These are phyloP conservation scores for Pythium apleroticum DNA, from an alignment of 352 stramenopile species.

Conservation along the genomic window DNA sequence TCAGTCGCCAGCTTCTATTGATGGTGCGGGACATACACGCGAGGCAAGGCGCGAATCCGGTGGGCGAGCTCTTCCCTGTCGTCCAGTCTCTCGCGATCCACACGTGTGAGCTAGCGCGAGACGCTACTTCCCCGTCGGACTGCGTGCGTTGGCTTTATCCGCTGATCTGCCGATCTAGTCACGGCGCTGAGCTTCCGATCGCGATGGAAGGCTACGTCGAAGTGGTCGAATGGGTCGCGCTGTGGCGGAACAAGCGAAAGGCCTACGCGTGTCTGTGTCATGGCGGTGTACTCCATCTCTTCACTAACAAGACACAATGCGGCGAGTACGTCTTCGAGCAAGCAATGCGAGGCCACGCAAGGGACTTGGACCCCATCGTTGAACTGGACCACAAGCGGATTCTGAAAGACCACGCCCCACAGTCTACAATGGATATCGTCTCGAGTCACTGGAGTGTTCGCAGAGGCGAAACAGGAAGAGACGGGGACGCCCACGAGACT, in stretches of 20 bases:
- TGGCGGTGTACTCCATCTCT: constrained; percentile 56
- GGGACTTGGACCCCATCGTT: not conserved
- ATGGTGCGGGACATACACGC: constrained; percentile 12
- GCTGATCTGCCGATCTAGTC: constrained; percentile 19
- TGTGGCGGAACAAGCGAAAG: constrained; percentile 61
- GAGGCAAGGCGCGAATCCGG: constrained; percentile 5
- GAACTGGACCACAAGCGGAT: constrained; percentile 40
- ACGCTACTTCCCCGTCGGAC: not conserved
- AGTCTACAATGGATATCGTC: constrained; percentile 45
- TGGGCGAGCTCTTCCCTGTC: constrained; percentile 10
- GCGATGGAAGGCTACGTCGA: constrained; percentile 53
- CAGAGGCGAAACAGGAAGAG: constrained; percentile 28
- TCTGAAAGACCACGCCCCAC: constrained; percentile 43
- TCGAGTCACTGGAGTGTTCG: constrained; percentile 49
- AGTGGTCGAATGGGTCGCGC: constrained; percentile 55
- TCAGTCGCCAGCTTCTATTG: constrained; percentile 12
- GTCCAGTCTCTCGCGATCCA: constrained; percentile 13
- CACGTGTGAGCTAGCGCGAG: constrained; percentile 11
- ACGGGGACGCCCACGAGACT: not conserved
- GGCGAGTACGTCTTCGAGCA: constrained; percentile 62
- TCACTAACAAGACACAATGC: constrained; percentile 43
- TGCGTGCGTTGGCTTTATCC: constrained; percentile 24
- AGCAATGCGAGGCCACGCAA: not conserved
- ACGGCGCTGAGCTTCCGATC: constrained; percentile 23
- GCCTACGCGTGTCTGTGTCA: constrained; percentile 69